Evolutionary conservation across 257 asterid species (phyloP), one percentile per base, ranked within the genome.

Genomic region (Nicotiana tomentosiformis): DNA sequence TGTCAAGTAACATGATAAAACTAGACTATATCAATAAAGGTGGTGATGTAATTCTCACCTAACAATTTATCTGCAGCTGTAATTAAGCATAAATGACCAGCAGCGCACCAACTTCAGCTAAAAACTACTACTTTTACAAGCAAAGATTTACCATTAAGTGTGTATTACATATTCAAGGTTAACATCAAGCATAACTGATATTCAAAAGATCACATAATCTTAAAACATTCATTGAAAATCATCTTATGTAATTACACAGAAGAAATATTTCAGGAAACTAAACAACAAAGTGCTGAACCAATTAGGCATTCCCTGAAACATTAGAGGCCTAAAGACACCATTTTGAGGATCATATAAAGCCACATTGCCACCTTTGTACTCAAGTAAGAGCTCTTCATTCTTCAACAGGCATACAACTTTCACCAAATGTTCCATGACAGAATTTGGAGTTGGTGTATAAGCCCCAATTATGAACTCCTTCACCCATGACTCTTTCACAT

Each of bases 331-430:
- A 64, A 88, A 87, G 5, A 17, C 77, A n/a, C 81, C 70, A 3
- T 5, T 33, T 1, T 30, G 4, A 20, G 77, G 81, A 81, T 88
- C 82, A 77, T 87, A 90, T 65, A 74, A 84, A 81, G 86, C 86
- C 53, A 90, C 39, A 51, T 82, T 77, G 6, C 84, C 88, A 65
- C 86, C 83, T 33, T 51, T 61, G 12, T 79, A 83, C 82, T 85
- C 84, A 30, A 86, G 43, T 82, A 86, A 58, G 78, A 89, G 51
- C 23, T 90, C 84, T 1, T 89, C 92, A 68, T 82, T 84, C 83
- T 84, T 70, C 68, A 78, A 5, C 43, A 78, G 58, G 55, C 88
- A 86, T 32, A 87, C 4, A 20, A 86, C 57, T 23, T 77, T 64
- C 29, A 88, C 82, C 14, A 57, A 51, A 10, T 78, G 64, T 46